Evolutionary conservation across 2,329 filamentous ascomycete species (phyloP), one percentile per base, ranked within the genome.

Genomic region (Cladophialophora yegresii): DNA sequence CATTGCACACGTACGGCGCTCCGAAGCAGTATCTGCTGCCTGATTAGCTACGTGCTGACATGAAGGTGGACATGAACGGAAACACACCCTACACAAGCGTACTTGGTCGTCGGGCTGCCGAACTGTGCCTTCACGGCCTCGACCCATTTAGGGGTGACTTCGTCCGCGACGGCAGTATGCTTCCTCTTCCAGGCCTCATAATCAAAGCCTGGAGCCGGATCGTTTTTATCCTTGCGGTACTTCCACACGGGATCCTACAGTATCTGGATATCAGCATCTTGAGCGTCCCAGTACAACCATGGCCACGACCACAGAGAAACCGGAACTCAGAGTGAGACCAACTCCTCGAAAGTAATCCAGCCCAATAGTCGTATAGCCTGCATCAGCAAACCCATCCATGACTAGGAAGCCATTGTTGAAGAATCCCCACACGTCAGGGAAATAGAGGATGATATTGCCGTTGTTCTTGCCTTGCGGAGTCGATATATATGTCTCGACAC

Each of bases 111-210:
- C 8, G 70, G 50, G 16, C 71, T 72, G 20, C 75, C 77, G 62
- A 77, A 81, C 50, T 72, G 65, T 28, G 67, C 58, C 36, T 74
- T 76, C 36, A 79, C 78, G 0, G 75, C 77, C 5, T 73, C 72
- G 12, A 67, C 74, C 82, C 82, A 84, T 61, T 72, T 72, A 0
- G 81, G 80, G 0, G 82, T 78, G n/a, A 75, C 74, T 43, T 75
- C 76, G 3, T 74, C 70, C 0, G 82, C 80, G 66, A 79, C 82
- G 3, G 70, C 68, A 13, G 70, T 74, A 63, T 84, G 79, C 71
- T 82, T 83, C 32, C 64, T 60, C 62, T 79, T 79, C 82, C 81
- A 84, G 5, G 79, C 81, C 33, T 77, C 77, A 23, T 77, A 79
- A 70, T 83, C 81, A 62, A 84, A 84, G 30, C 71, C 74, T 2